These are phyloP conservation scores for Penicillium desertorum DNA, from an alignment of 495 filamentous ascomycete genomes.

Conservation along the genomic window DNA sequence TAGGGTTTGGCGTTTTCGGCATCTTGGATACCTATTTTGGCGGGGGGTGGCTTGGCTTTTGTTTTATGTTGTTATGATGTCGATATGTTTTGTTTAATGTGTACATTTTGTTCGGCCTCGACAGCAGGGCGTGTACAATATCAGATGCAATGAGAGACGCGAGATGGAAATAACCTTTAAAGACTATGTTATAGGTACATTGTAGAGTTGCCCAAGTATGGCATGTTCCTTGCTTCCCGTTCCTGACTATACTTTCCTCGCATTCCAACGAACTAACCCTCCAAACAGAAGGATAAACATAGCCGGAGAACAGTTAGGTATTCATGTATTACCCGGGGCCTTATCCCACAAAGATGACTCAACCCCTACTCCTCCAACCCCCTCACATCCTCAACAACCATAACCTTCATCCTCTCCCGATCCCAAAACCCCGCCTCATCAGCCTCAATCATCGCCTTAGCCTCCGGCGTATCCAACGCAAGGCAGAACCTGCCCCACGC, in stretches of 20 bases:
- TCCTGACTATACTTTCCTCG: neutral
- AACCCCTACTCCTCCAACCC: neutral
- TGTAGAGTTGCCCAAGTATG: neutral
- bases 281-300: neutral
- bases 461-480: neutral
- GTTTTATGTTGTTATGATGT: neutral
- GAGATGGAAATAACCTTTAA: neutral
- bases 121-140: constrained; percentile 1
- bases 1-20: neutral
- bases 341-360: neutral
- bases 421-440: constrained; percentile 5
- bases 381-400: neutral
- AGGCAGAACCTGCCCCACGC: neutral
- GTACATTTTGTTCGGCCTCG: neutral
- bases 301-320: no score
- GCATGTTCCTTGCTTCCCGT: no score
- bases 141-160: neutral
- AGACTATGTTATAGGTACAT: neutral
- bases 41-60: neutral
- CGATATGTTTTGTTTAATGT: constrained; percentile 4
- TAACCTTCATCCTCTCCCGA: neutral
- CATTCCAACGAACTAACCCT: no score
- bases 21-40: neutral
- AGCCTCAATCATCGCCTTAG: neutral
- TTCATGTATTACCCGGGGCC: neutral